These are phyloP conservation scores for Synchytrium microbalum DNA, from an alignment of 371 early-diverging fungal species.

Conservation along the genomic window DNA sequence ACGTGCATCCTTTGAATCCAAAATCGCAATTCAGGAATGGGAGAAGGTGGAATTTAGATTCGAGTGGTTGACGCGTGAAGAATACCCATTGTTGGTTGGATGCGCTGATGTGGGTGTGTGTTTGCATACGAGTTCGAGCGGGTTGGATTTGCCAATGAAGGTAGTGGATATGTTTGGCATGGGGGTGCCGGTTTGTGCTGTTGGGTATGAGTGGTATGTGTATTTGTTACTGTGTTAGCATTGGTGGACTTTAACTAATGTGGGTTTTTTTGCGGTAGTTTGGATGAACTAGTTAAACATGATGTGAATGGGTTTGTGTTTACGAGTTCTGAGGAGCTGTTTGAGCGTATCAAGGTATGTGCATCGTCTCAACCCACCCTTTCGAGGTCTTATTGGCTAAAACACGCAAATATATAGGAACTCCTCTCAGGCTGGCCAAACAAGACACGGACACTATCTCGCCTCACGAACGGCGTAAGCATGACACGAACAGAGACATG, in stretches of 20 bases:
- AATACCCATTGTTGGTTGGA: conserved; percentile 79
- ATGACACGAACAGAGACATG: too few species aligned
- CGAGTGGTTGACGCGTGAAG: conserved; percentile 71
- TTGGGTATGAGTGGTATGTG: conserved; percentile 53
- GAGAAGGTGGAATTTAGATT: conserved; percentile 59
- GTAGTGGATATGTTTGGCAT: conserved; percentile 97
- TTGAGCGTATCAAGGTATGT: conserved; percentile 29
- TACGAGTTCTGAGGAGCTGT: conserved; percentile 54
- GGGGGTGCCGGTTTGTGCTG: conserved; percentile 83
- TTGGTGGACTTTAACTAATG: conserved; percentile 3
- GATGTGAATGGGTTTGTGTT: conserved; percentile 76
- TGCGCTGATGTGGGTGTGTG: conserved; percentile 88
- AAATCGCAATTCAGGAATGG: conserved; percentile 47
- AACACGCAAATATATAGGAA: too few species aligned
- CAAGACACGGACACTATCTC: too few species aligned
- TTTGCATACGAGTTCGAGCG: conserved; percentile 85
- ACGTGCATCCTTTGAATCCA: conserved; percentile 55
- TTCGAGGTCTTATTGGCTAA: too few species aligned
- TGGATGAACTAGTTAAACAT: conserved; percentile 70
- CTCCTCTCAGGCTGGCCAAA: too few species aligned
- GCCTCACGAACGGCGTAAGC: too few species aligned
- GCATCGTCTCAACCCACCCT: too few species aligned
- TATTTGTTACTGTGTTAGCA: too few species aligned
- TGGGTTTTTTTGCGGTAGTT: conserved; percentile 33
- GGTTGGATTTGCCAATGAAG: conserved; percentile 96